A percentile compares a stretch with the other conserved stretches of the same genome.
These are phyloP conservation scores for Xylaria scruposa DNA, from an alignment of 495 filamentous ascomycete species.

Conservation along the genomic window DNA sequence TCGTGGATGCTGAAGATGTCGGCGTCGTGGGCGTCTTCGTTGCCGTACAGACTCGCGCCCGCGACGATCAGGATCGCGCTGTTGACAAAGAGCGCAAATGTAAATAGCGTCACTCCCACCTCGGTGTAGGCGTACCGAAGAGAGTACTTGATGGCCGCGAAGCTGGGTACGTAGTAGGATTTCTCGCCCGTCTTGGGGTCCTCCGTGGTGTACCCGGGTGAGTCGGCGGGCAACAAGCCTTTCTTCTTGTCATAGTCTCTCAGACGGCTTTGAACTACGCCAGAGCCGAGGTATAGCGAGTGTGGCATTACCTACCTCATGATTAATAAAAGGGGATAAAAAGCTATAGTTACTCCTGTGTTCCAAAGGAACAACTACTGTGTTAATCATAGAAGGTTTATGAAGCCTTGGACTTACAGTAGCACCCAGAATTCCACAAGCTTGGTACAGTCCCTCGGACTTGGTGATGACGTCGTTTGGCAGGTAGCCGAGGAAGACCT, in stretches of 20 bases:
- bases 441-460: constrained; percentile 74
- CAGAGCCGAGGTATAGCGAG: constrained; percentile 86
- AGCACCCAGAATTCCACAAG: constrained; percentile 89
- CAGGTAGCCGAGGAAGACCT: constrained; percentile 84
- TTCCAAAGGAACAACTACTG: background rate
- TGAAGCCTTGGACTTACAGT: constrained; percentile 57
- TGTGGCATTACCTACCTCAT: constrained; percentile 76
- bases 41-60: constrained; percentile 75
- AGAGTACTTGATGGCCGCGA: constrained; percentile 77
- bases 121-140: constrained; percentile 82
- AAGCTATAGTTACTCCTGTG: background rate
- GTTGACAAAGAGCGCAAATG: constrained; percentile 94
- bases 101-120: constrained; percentile 78
- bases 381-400: background rate
- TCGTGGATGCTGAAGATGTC: constrained; percentile 84
- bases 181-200: constrained; percentile 48
- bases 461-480: constrained; percentile 78
- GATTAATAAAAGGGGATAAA: background rate
- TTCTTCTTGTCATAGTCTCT: constrained; percentile 73
- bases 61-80: constrained; percentile 89
- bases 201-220: constrained; percentile 35
- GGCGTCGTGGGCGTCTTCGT: constrained; percentile 62
- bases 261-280: constrained; percentile 83
- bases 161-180: constrained; percentile 74
- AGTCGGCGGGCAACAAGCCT: constrained; percentile 58